These are phyloP conservation scores for Ilyonectria destructans DNA, from an alignment of 2,329 filamentous ascomycete genomes.

Conservation along the genomic window DNA sequence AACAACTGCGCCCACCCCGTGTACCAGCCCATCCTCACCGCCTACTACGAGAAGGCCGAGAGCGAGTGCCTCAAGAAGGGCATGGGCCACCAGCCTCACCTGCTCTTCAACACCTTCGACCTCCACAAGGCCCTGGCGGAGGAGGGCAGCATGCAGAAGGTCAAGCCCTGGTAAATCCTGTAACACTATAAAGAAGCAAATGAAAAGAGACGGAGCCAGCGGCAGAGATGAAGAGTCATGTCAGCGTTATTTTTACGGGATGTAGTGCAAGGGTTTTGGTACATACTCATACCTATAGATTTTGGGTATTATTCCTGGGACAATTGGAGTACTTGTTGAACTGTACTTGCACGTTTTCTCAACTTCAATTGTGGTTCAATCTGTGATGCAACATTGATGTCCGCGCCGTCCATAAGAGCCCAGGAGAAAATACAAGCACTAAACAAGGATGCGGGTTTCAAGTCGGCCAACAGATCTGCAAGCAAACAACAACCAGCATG, in stretches of 20 bases:
- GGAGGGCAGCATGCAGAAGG: slow-evolving; percentile 89
- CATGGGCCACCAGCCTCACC: slow-evolving; percentile 91
- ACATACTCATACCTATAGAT: slow-evolving; percentile 32
- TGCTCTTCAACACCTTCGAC: slow-evolving; percentile 89
- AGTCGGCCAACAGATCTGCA: not conserved
- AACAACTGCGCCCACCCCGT: slow-evolving; percentile 89
- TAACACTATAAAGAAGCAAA: slow-evolving; percentile 28
- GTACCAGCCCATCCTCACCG: slow-evolving; percentile 85
- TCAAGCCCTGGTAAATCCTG: slow-evolving; percentile 72
- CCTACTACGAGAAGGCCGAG: slow-evolving; percentile 90
- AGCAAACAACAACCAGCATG: not conserved
- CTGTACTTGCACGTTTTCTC: not conserved
- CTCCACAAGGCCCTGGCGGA: slow-evolving; percentile 89
- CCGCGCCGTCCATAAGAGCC: no score
- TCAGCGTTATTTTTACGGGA: slow-evolving; percentile 28
- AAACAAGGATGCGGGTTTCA: not conserved
- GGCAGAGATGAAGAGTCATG: slow-evolving; percentile 14
- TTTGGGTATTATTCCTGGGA: slow-evolving; percentile 29
- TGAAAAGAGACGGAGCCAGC: slow-evolving; percentile 4
- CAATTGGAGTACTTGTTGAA: slow-evolving; percentile 33
- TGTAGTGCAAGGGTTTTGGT: slow-evolving; percentile 25
- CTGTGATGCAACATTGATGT: not conserved
- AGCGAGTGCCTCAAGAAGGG: slow-evolving; percentile 89
- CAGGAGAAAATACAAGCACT: no score
- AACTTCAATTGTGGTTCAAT: not conserved